Percentiles rank a stretch among this genome's conserved stretches.
phyloP scores from a whole-genome alignment of 805 yeast species.

The Candida palmyrensis region DNA sequence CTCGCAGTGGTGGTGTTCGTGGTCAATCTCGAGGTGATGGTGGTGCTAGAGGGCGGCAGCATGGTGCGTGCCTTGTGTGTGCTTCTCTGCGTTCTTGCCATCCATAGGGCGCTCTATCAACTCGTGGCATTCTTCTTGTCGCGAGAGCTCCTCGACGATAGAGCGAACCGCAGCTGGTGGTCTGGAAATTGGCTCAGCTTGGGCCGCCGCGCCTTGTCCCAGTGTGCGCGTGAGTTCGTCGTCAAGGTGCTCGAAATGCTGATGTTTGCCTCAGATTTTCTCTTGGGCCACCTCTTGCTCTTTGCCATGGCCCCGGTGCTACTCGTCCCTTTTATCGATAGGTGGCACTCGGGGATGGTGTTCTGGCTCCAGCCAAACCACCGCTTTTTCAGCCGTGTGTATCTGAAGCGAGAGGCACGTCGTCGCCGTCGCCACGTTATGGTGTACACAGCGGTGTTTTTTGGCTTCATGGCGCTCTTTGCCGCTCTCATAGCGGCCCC shows the following conservation, averaged over 20 bases:
- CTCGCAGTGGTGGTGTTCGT: slow-evolving; percentile 29
- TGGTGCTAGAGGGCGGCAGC: slow-evolving; percentile 40
- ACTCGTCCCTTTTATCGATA: slow-evolving; percentile 43
- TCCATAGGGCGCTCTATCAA: slow-evolving; percentile 33
- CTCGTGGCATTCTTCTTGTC: slow-evolving; percentile 28
- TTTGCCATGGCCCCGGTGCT: slow-evolving; percentile 35
- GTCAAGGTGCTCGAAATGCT: slow-evolving; percentile 44
- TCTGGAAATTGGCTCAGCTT: slow-evolving; percentile 46
- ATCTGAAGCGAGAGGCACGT: slow-evolving; percentile 33
- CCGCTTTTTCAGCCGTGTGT: slow-evolving; percentile 32
- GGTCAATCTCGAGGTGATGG: slow-evolving; percentile 28
- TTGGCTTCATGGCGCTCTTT: slow-evolving; percentile 34
- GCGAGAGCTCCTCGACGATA: slow-evolving; percentile 37
- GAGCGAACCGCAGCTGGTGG: slow-evolving; percentile 48
- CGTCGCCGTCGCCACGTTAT: slow-evolving; percentile 21
- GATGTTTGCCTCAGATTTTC: slow-evolving; percentile 43
- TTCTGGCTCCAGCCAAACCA: slow-evolving; percentile 43
- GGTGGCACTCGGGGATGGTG: slow-evolving; percentile 44
- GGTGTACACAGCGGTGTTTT: slow-evolving; percentile 44
- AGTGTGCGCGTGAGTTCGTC: slow-evolving; percentile 41
- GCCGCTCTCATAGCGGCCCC: slow-evolving; percentile 45
- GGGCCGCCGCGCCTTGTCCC: slow-evolving; percentile 35
- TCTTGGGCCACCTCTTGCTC: slow-evolving; percentile 39
- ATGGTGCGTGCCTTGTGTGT: slow-evolving; percentile 34
- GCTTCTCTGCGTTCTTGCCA: slow-evolving; percentile 29